Evolutionary conservation across 2,329 filamentous ascomycete genomes (phyloP), one percentile per base, ranked within the genome.

Genomic region (Diaporthe capsici): DNA sequence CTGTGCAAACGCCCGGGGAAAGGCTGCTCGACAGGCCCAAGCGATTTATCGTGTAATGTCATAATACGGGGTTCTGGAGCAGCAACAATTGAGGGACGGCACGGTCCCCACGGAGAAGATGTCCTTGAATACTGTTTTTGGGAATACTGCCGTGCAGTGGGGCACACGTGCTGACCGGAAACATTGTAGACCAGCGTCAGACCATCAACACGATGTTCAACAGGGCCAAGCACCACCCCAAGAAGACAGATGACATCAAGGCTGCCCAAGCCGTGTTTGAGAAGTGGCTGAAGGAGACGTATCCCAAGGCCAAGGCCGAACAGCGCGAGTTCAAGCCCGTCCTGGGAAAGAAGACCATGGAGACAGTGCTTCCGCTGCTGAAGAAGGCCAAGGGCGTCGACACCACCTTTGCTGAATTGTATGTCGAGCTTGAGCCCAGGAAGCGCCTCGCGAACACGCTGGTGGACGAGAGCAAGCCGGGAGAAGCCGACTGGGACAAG

Each of bases 121-220:
- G 28, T 12, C 31, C 10, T 17, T 37, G 44, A 25, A 13, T 7
- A n/a, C 55, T n/a, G 39, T 2, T 17, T 34, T 10, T 10, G 63
- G 44, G 47, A 22, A 17, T 34, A 39, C 9, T 39, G 31, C 15
- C 47, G 15, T 9, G n/a, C 22, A 17, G 31, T 4, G 47, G n/a
- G 34, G 49, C 34, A 39, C 49, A 70, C 28, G 4, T 15, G 65
- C 65, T 70, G 49, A 70, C 49, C 47, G 42, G 22, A 42, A 42
- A 8, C 65, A 42, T 20, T n/a, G n/a, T 55, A 70, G 65, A 76
- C 63, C 75, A 76, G n/a, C 72, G 75, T 28, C 75, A 76, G 49
- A 75, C 70, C 53, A 76, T 76, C 57, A 76, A 75, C 57, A 76
- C 75, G 20, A 75, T 76, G 75, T 73, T 73, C 73, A 76, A 75